These are phyloP conservation scores for Pulveroboletus sp. DNA, from an alignment of 768 basidiomycete species.

Conservation along the genomic window DNA sequence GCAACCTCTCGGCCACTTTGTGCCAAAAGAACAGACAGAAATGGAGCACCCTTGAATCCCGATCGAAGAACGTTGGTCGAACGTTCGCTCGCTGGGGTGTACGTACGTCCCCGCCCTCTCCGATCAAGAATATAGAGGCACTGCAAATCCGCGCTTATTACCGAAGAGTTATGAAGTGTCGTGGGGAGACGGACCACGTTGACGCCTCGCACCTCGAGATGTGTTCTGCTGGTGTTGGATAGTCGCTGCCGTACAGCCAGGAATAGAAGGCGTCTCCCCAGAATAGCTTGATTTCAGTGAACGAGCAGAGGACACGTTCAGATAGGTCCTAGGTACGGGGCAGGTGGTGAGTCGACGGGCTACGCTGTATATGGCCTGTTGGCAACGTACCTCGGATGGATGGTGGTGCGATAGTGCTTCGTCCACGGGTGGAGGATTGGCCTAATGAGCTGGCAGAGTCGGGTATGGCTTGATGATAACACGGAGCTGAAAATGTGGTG, in stretches of 20 bases:
- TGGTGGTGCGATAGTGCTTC: not conserved
- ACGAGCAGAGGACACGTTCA: no score
- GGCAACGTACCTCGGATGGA: constrained; percentile 6
- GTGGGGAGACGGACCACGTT: constrained; percentile 5
- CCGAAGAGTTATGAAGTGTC: constrained; percentile 4
- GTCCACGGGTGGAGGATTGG: not conserved
- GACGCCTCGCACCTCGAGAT: constrained; percentile 6
- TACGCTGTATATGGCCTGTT: not conserved
- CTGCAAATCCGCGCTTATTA: constrained; percentile 7
- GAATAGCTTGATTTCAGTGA: not conserved
- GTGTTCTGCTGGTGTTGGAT: not conserved
- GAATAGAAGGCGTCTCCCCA: not conserved
- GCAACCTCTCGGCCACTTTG: not conserved
- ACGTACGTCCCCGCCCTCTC: constrained; percentile 1
- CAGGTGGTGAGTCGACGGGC: not conserved
- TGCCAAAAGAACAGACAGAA: not conserved
- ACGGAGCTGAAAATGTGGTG: constrained; percentile 17
- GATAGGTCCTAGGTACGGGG: not conserved
- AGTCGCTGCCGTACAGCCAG: not conserved
- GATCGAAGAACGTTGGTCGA: not conserved
- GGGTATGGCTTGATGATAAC: not conserved
- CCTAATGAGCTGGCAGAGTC: not conserved
- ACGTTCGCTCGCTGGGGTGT: not conserved
- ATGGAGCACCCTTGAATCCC: not conserved
- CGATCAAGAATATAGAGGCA: constrained; percentile 7